Percentiles rank a stretch among this genome's conserved stretches.
Evolutionary conservation across 208 protist genomes (phyloP).

Genomic region (Crithidia expoeki): DNA sequence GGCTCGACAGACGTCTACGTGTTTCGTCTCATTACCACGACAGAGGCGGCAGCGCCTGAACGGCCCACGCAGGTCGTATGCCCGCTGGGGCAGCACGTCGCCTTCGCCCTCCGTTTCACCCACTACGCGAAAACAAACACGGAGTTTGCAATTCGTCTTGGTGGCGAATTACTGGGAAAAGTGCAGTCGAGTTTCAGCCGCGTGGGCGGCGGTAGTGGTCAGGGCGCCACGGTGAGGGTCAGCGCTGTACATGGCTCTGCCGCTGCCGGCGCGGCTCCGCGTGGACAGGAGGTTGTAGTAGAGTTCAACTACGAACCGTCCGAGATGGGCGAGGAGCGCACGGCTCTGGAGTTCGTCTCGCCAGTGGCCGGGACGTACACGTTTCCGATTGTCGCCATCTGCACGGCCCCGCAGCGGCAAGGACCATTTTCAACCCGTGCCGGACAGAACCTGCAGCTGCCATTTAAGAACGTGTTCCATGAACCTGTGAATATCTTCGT

Average conservation of each 20-base stretch:
- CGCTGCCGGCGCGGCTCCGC: constrained; percentile 4
- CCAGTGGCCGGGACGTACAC: constrained; percentile 89
- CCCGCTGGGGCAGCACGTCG: constrained; percentile 80
- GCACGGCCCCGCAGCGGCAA: constrained; percentile 90
- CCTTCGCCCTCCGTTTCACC: constrained; percentile 77
- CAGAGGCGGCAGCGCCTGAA: constrained; percentile 61
- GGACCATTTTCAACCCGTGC: constrained; percentile 87
- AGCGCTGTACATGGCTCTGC: constrained; percentile 11
- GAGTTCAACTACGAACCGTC: constrained; percentile 95
- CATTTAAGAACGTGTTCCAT: constrained; percentile 96
- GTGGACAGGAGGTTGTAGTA: constrained; percentile 90
- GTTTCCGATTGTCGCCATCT: constrained; percentile 90
- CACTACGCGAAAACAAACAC: constrained; percentile 69
- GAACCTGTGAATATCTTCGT: constrained; percentile 80
- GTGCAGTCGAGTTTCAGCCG: constrained; percentile 18
- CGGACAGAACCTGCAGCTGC: constrained; percentile 66
- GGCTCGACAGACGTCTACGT: constrained; percentile 77
- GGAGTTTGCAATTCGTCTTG: constrained; percentile 87
- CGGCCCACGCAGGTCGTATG: constrained; percentile 81
- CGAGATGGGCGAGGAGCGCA: constrained; percentile 74
- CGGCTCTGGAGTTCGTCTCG: constrained; percentile 86
- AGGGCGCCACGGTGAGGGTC: constrained; percentile 37
- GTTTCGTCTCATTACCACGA: constrained; percentile 65
- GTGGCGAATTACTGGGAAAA: constrained; percentile 32
- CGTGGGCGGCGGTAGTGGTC: constrained; percentile 27